phyloP scores from a whole-genome alignment of 2,329 filamentous ascomycete genomes.

The Chaetomium sp. region DNA sequence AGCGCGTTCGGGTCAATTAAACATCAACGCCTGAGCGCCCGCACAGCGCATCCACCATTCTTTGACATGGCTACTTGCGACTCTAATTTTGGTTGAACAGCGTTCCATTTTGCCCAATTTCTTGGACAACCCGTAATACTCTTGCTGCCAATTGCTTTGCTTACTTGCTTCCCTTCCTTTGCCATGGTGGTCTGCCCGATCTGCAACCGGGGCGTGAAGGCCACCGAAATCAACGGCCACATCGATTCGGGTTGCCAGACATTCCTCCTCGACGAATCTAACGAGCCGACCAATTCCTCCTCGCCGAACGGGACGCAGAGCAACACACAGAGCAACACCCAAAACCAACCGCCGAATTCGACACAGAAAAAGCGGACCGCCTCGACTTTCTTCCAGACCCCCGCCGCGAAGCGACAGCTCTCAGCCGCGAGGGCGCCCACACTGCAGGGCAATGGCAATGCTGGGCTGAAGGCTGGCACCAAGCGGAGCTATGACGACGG shows the following conservation, averaged over 20 bases:
- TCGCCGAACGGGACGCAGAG: constrained; percentile 41
- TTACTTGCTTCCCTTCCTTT: background rate
- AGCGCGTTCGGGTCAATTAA: constrained; percentile 7
- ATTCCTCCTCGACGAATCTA: constrained; percentile 60
- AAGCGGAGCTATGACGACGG: constrained; percentile 60
- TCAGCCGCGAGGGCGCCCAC: constrained; percentile 37
- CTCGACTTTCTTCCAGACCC: constrained; percentile 64
- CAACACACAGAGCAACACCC: constrained; percentile 34
- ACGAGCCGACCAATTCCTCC: constrained; percentile 31
- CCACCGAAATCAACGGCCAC: constrained; percentile 81
- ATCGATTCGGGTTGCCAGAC: constrained; percentile 80
- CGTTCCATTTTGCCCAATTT: constrained; percentile 5
- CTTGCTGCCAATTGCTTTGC: background rate
- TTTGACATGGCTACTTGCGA: background rate
- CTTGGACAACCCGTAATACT: constrained; percentile 8
- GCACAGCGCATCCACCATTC: background rate
- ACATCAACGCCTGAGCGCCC: background rate
- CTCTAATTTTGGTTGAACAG: background rate
- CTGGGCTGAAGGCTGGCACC: constrained; percentile 42
- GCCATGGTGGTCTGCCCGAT: constrained; percentile 74
- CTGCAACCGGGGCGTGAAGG: constrained; percentile 72
- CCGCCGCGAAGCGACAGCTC: constrained; percentile 57
- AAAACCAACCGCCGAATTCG: constrained; percentile 41
- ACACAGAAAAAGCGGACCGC: constrained; percentile 60
- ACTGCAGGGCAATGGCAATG: constrained; percentile 19